Conservation (phyloP, 495 filamentous ascomycete species). For the Aspergillus cristatus region DNA sequence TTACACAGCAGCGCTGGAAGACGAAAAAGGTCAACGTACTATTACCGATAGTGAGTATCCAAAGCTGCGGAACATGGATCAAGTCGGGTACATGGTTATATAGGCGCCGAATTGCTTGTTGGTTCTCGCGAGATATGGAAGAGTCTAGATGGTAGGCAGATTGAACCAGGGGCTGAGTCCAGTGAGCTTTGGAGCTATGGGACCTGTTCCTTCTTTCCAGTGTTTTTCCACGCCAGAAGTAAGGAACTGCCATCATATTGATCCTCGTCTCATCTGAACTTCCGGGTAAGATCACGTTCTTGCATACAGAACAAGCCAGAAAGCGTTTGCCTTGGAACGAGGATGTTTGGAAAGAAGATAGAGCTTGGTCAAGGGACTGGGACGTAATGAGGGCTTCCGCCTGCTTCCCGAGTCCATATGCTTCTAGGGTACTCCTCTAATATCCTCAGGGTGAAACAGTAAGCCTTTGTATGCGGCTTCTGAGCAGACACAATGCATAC, state of each 20-base stretch:
- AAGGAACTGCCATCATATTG: slow-evolving; percentile 4
- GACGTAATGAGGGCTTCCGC: background rate
- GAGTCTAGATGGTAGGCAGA: slow-evolving; percentile 9
- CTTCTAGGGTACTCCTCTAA: slow-evolving; percentile 4
- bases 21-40: slow-evolving; percentile 2
- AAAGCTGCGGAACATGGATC: slow-evolving; percentile 7
- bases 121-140: slow-evolving; percentile 4
- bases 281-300: background rate
- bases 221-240: slow-evolving; percentile 1
- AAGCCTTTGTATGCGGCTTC: too few relatives aligned
- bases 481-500: background rate
- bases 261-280: background rate
- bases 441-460: background rate
- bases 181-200: slow-evolving; percentile 3
- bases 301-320: background rate
- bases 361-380: background rate
- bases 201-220: background rate
- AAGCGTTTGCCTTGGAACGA: slow-evolving; percentile 3
- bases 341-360: background rate
- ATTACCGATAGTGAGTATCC: slow-evolving; percentile 7
- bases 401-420: slow-evolving; percentile 2
- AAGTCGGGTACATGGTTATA: slow-evolving; percentile 1
- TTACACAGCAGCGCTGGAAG: background rate
- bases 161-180: slow-evolving; percentile 7
- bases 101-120: slow-evolving; percentile 7